Base-by-base conservation (phyloP, 768 basidiomycete species). In the Holtermannia corniformis region DNA sequence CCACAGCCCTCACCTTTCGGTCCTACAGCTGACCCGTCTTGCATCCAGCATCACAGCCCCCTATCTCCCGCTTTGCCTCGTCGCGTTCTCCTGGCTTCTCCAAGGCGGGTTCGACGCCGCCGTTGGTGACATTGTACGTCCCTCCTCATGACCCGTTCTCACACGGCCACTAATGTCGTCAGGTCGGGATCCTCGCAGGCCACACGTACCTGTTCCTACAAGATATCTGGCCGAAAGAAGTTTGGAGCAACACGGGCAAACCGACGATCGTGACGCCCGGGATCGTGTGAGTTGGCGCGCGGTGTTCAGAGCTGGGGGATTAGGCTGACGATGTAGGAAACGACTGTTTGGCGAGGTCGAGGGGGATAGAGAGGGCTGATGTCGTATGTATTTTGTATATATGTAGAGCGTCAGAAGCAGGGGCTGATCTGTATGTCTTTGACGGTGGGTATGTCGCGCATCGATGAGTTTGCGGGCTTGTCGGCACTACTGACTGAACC, bases 61-160 rank as follows among this genome's bases (percentile, higher is more conserved):
- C 0, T 96, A 99, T 72, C 82, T 99, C 4, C 93, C 93, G 2
- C 73, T 92, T 25, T 90, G 89, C 0, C 83, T 97, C 27, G 86
- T 96, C 20, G 85, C 77, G 0, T 87, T 96, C 64, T 85, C 85
- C 0, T 76, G 73, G 71, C 37, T 66, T 13, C 52, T 72, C 40
- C 61, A 70, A 54, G 70, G 65, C 25, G 70, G 68, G 1, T 67
- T 56, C 47, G 24, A 66, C 28, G 67, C 64, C 12, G 67, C 66
- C 12, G 53, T 72, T 13, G 68, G 65, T 7, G 69, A 71, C 47
- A 63, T 66, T 20, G 68, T 70, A 46, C 47, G 68, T 57, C 13
- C n/a, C 19, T 49, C 5, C 2, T 3, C 23, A 3, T 12, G n/a
- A 11, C 40, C 24, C 21, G 25, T 45, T 27, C 16, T 16, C 32